phyloP scores from a whole-genome alignment of 169 alveolate species.

The Plasmodium billcollinsi region DNA sequence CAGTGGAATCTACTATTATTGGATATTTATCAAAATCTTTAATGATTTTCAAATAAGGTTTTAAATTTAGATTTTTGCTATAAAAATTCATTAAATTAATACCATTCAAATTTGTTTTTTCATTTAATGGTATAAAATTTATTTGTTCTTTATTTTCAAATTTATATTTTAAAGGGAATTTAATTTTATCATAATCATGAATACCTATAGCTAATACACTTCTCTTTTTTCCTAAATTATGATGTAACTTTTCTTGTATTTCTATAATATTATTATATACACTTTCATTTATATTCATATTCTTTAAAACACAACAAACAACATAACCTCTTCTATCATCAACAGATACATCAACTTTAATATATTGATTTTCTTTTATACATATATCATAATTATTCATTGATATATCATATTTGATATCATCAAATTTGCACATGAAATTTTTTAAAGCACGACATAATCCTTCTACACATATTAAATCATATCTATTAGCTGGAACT shows the following conservation, averaged over 20 bases:
- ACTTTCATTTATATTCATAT: slow-evolving; percentile 91
- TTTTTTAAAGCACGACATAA: slow-evolving; percentile 85
- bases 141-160: slow-evolving; percentile 92
- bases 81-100: slow-evolving; percentile 22
- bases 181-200: slow-evolving; percentile 94
- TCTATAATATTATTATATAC: slow-evolving; percentile 96
- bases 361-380: slow-evolving; percentile 51
- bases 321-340: slow-evolving; percentile 86
- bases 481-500: slow-evolving; percentile 84
- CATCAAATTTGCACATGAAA: slow-evolving; percentile 74
- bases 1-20: slow-evolving; percentile 93
- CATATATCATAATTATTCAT: slow-evolving; percentile 82
- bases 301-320: slow-evolving; percentile 95
- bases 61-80: slow-evolving; percentile 82
- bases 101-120: slow-evolving; percentile 87
- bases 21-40: slow-evolving; percentile 91
- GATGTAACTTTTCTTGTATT: slow-evolving; percentile 97
- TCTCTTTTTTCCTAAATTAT: slow-evolving; percentile 96
- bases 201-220: slow-evolving; percentile 96
- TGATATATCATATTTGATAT: slow-evolving; percentile 56
- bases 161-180: slow-evolving; percentile 93
- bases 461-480: slow-evolving; percentile 87
- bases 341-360: slow-evolving; percentile 45
- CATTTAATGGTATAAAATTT: slow-evolving; percentile 93
- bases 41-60: slow-evolving; percentile 90